Evolutionary conservation across 148 eudicot species (phyloP).

Genomic region (Selenicereus undatus): DNA sequence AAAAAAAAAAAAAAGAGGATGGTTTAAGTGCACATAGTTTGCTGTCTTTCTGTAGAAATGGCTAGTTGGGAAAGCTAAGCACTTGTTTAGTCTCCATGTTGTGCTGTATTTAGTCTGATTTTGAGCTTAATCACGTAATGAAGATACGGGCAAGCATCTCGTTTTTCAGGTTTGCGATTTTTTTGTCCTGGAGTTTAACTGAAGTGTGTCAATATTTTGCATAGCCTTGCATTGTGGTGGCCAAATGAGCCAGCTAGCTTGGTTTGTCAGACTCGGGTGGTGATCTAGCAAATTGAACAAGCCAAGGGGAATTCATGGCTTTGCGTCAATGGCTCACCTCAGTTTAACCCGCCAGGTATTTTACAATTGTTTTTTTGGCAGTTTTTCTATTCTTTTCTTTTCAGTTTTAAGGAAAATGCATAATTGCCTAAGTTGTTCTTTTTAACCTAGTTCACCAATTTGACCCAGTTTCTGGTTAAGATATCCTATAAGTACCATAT

Average conservation of each 20-base stretch:
- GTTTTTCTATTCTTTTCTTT: too few relatives aligned
- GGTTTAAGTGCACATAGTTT: neutral
- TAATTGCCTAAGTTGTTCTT: too few relatives aligned
- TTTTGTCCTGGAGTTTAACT: neutral
- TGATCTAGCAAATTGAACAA: neutral
- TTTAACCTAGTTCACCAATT: too few relatives aligned
- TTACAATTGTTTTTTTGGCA: too few relatives aligned
- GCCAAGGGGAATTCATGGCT: neutral
- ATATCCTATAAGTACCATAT: too few relatives aligned
- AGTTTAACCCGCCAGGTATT: too few relatives aligned
- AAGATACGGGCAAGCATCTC: neutral
- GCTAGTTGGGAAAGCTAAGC: neutral
- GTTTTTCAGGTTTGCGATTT: neutral
- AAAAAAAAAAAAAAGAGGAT: too few relatives aligned
- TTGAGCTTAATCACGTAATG: slow-evolving; percentile 10
- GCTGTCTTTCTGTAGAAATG: neutral
- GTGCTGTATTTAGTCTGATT: neutral
- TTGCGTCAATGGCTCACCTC: too few relatives aligned
- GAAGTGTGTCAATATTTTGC: neutral
- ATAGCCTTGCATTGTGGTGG: neutral
- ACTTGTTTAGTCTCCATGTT: neutral
- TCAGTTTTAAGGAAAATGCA: too few relatives aligned
- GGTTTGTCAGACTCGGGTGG: neutral
- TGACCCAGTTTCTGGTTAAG: too few relatives aligned
- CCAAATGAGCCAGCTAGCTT: neutral